A percentile compares a stretch with the other conserved stretches of the same genome.
Conservation (phyloP, 129 eudicot species). For the Flaveria bidentis region DNA sequence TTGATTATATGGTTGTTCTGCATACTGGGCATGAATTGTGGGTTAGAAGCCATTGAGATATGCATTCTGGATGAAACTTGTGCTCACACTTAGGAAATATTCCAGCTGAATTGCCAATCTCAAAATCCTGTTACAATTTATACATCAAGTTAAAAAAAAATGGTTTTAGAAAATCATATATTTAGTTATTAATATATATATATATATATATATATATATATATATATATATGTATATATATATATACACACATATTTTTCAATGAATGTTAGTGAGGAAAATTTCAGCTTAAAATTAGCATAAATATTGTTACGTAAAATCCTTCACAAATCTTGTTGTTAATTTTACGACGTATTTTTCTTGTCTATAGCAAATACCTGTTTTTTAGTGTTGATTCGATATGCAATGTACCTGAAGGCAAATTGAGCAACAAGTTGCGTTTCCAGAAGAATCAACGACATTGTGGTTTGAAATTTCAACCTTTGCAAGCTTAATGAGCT, state of each 20-base stretch:
- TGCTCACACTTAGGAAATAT: conserved; percentile 36
- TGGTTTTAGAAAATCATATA: not conserved
- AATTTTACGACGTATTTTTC: too few species aligned
- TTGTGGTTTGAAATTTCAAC: conserved; percentile 28
- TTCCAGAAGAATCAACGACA: conserved; percentile 30
- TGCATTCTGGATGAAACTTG: conserved; percentile 40
- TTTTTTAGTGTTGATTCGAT: not conserved
- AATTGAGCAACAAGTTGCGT: conserved; percentile 38
- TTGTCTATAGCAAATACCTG: too few species aligned
- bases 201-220: too few species aligned
- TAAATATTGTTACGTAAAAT: too few species aligned
- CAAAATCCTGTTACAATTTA: conserved; percentile 33
- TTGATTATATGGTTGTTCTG: conserved; percentile 26
- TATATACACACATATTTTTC: too few species aligned
- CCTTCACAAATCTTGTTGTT: too few species aligned
- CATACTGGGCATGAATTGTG: conserved; percentile 40
- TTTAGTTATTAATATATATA: too few species aligned
- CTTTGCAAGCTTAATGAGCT: conserved; percentile 38
- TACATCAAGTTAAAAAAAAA: not conserved
- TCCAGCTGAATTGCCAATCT: conserved; percentile 35
- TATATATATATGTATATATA: too few species aligned
- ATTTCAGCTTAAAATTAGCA: too few species aligned
- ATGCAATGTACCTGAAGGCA: conserved; percentile 33
- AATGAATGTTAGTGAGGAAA: not conserved
- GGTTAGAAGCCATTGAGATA: conserved; percentile 37